Evolutionary conservation across 495 filamentous ascomycete species (phyloP).

Genomic region (Lasiosphaeria hispida): DNA sequence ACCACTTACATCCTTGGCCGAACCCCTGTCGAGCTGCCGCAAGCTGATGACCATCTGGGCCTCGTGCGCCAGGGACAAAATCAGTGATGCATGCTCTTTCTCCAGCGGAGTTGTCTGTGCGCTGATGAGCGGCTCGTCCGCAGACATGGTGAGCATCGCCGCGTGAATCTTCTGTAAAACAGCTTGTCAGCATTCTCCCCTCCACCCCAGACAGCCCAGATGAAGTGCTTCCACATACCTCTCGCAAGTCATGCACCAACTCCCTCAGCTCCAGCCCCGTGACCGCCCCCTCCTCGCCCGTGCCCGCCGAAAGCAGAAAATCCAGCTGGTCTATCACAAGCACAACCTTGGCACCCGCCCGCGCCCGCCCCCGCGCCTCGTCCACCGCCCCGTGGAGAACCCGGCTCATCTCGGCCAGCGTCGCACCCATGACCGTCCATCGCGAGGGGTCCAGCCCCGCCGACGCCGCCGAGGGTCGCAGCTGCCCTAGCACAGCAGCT

Average conservation of each 20-base stretch:
- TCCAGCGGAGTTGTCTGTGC: constrained; percentile 61
- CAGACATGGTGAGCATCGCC: constrained; percentile 63
- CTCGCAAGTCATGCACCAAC: constrained; percentile 49
- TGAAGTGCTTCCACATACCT: constrained; percentile 41
- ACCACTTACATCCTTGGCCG: constrained; percentile 87
- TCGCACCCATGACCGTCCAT: constrained; percentile 4
- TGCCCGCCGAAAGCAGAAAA: constrained; percentile 50
- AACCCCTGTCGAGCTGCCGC: constrained; percentile 75
- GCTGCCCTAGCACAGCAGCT: neutral
- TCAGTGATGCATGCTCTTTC: constrained; percentile 65
- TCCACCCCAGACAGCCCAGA: neutral
- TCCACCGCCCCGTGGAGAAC: constrained; percentile 34
- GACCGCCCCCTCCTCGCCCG: constrained; percentile 18
- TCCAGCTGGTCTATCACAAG: constrained; percentile 58
- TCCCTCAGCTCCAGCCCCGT: constrained; percentile 34
- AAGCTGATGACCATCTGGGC: constrained; percentile 67
- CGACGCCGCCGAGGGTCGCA: neutral
- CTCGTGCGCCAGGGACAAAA: constrained; percentile 68
- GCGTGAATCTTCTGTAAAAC: constrained; percentile 49
- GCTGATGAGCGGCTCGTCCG: constrained; percentile 66
- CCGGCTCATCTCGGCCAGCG: constrained; percentile 20
- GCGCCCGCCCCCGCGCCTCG: constrained; percentile 17
- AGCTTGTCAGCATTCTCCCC: constrained; percentile 20
- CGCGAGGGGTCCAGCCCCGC: constrained; percentile 5
- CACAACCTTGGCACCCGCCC: constrained; percentile 37